Conservation (phyloP, 1,139 yeast genomes). For the Suhomyces kunorum region DNA sequence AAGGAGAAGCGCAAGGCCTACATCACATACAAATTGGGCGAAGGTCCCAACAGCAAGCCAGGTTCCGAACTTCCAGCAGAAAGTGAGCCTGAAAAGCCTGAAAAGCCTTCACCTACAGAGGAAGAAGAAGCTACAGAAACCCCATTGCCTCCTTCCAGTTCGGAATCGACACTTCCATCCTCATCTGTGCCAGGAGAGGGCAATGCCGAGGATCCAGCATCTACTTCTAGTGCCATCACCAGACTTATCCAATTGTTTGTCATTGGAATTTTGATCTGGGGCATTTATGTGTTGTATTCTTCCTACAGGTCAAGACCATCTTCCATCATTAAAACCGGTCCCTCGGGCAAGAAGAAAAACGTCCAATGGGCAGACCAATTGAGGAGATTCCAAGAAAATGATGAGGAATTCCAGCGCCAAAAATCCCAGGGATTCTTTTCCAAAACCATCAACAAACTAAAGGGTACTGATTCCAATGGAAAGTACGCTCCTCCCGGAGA, state of each 20-base stretch:
- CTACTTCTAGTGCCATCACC: constrained; percentile 34
- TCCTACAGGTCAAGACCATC: constrained; percentile 45
- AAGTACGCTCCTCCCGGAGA: constrained; percentile 31
- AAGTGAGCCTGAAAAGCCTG: neutral
- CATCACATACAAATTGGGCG: constrained; percentile 38
- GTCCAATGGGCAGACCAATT: constrained; percentile 63
- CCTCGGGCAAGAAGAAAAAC: constrained; percentile 46
- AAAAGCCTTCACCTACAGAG: constrained; percentile 1
- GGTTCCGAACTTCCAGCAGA: constrained; percentile 4
- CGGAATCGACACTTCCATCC: neutral
- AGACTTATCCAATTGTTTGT: constrained; percentile 45
- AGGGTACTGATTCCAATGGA: constrained; percentile 28
- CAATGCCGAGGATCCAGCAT: constrained; percentile 11
- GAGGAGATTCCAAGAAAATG: constrained; percentile 37
- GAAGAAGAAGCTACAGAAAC: constrained; percentile 1
- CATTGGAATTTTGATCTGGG: constrained; percentile 46
- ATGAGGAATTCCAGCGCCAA: constrained; percentile 25
- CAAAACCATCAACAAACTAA: constrained; percentile 43
- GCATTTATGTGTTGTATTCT: constrained; percentile 40
- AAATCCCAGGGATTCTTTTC: constrained; percentile 34
- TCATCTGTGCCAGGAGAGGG: neutral
- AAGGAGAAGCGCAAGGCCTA: constrained; percentile 18
- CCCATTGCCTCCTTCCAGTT: neutral
- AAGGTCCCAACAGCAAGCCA: constrained; percentile 14
- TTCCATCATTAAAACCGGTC: constrained; percentile 42